Conservation (phyloP, 176 grass and related monocot species). For the Zoysia japonica region DNA sequence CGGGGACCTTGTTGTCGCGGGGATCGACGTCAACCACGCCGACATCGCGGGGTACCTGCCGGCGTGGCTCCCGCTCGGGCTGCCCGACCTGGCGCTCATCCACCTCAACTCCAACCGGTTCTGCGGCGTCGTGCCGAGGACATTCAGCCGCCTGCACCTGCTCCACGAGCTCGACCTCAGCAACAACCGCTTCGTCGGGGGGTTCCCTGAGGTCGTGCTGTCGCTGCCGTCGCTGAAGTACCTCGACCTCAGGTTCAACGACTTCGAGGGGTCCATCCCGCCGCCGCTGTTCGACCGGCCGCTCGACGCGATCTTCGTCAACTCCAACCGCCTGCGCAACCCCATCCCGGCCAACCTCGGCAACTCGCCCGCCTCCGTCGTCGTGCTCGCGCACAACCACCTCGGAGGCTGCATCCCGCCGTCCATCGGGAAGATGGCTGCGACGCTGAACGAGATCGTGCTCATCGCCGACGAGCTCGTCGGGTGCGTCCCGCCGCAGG, state of each 20-base stretch:
- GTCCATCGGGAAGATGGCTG: slow-evolving; percentile 59
- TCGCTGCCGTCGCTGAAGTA: slow-evolving; percentile 50
- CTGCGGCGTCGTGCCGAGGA: slow-evolving; percentile 62
- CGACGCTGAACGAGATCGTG: slow-evolving; percentile 74
- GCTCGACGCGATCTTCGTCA: slow-evolving; percentile 82
- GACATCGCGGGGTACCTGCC: slow-evolving; percentile 75
- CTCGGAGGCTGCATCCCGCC: slow-evolving; percentile 75
- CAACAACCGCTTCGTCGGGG: slow-evolving; percentile 94
- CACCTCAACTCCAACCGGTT: slow-evolving; percentile 99
- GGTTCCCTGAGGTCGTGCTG: slow-evolving; percentile 52
- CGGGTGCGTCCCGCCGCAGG: slow-evolving; percentile 64
- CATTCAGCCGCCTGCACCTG: slow-evolving; percentile 49
- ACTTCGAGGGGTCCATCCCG: slow-evolving; percentile 83
- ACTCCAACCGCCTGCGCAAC: slow-evolving; percentile 70
- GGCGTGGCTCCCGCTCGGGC: slow-evolving; percentile 47
- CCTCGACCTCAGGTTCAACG: slow-evolving; percentile 86
- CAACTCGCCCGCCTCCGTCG: slow-evolving; percentile 69
- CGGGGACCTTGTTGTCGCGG: slow-evolving; percentile 49
- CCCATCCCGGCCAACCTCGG: slow-evolving; percentile 81
- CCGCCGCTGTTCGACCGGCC: slow-evolving; percentile 57
- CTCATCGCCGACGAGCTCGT: slow-evolving; percentile 63
- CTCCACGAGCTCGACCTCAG: slow-evolving; percentile 93
- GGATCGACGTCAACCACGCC: slow-evolving; percentile 89
- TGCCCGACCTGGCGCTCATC: slow-evolving; percentile 71
- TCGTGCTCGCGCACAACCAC: slow-evolving; percentile 81